Evolutionary conservation across 140 eudicot species (phyloP), one percentile per base, ranked within the genome.

Genomic region (Bidens hawaiensis): DNA sequence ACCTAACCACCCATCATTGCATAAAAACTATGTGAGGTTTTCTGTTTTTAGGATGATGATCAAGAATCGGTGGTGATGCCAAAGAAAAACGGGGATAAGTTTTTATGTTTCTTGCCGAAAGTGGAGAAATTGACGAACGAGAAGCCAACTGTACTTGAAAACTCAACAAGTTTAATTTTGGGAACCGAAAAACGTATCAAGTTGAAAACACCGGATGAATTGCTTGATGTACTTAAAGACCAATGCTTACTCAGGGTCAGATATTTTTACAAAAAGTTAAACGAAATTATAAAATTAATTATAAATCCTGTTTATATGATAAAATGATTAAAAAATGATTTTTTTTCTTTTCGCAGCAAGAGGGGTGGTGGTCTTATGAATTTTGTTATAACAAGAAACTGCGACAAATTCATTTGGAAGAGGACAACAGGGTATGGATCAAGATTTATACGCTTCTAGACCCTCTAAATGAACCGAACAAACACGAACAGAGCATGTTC

Each of bases 281-380:
- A 36, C 24, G 9, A 42, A 62, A 26, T 40, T 4, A 71, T 9
- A 1, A 51, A 36, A 7, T 11, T 36, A 30, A 22, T 0, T 10
- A 53, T 19, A 48, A 12, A 59, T 17, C 34, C 10, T 26, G 14
- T 23, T 2, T 40, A 12, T 55, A 52, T 40, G 6, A 59, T 7
- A 25, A 3, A 57, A 41, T 18, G 62, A 28, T n/a, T n/a, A 27
- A 38, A 21, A 22, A 36, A 22, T 21, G 33, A n/a, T 62, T 71
- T 50, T 2, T 16, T 84, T 27, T 9, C 56, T 72, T 51, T 1
- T 13, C 82, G 87, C 95, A 88, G 99, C 95, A 88, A 93, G 99
- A 93, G 67, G 96, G 96, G 19, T 93, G 99, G 99, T 93, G 96
- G 99, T 65, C 88, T 2, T 93, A 93, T 71, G 96, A 93, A 70